phyloP scores from a whole-genome alignment of 345 rosid species.

The Nasturtium officinale region DNA sequence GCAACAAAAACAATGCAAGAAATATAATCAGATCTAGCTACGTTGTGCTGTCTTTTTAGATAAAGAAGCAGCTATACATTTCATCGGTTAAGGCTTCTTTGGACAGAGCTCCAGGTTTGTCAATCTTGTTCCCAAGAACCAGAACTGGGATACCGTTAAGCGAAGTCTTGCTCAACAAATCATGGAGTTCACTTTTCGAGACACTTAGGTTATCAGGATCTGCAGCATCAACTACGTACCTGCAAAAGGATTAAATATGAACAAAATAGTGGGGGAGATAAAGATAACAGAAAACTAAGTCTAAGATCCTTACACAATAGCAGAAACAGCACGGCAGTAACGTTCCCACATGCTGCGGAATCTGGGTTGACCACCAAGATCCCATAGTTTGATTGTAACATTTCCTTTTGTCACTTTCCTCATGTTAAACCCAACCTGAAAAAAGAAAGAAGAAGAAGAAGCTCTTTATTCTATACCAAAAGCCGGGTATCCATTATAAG shows the following conservation, averaged over 20 bases:
- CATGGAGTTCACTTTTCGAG: slow-evolving; percentile 72
- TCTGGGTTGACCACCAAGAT: slow-evolving; percentile 81
- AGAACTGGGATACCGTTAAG: slow-evolving; percentile 66
- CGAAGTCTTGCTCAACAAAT: slow-evolving; percentile 66
- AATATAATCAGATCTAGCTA: slow-evolving; percentile 6
- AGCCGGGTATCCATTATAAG: too few species aligned
- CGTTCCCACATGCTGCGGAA: slow-evolving; percentile 85
- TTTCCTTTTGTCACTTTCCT: slow-evolving; percentile 84
- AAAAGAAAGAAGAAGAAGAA: background rate
- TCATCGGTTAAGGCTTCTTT: slow-evolving; percentile 56
- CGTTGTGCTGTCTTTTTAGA: background rate
- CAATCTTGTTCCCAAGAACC: slow-evolving; percentile 76
- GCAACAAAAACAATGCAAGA: slow-evolving; percentile 25
- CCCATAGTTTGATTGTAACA: slow-evolving; percentile 88
- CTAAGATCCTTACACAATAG: slow-evolving; percentile 53
- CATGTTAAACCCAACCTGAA: slow-evolving; percentile 88
- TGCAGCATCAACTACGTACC: slow-evolving; percentile 76
- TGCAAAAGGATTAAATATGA: slow-evolving; percentile 34
- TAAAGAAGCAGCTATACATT: slow-evolving; percentile 49
- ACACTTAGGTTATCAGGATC: slow-evolving; percentile 64
- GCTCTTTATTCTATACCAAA: background rate
- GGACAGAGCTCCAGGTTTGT: slow-evolving; percentile 66
- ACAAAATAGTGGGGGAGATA: background rate
- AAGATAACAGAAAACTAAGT: background rate
- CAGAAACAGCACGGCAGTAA: slow-evolving; percentile 77